Evolutionary conservation across 2,329 filamentous ascomycete species (phyloP).

Genomic region (Emericellopsis atlantica): DNA sequence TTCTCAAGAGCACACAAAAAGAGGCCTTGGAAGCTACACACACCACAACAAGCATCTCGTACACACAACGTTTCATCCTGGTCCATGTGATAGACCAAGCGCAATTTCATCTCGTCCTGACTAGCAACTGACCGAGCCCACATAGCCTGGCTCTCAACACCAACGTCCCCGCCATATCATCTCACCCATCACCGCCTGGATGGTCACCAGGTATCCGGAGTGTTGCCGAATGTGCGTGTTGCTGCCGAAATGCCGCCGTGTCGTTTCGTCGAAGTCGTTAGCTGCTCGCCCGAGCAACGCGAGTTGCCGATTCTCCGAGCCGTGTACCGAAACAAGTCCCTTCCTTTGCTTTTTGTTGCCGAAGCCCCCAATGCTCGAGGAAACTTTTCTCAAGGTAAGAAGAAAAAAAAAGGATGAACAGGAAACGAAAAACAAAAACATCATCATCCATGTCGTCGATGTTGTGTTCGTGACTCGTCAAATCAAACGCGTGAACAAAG

Average conservation of each 20-base stretch:
- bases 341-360: too few species aligned
- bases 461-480: constrained; percentile 2
- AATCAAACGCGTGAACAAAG: constrained; percentile 12
- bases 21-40: constrained; percentile 5
- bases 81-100: constrained; percentile 11
- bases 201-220: not conserved
- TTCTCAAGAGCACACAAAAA: too few species aligned
- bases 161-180: not conserved
- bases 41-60: not conserved
- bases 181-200: not conserved
- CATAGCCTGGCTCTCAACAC: not conserved
- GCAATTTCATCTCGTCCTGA: constrained; percentile 22
- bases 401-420: constrained; percentile 2
- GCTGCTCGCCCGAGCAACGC: constrained; percentile 4
- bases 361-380: not conserved
- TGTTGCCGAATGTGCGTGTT: not conserved
- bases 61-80: not conserved
- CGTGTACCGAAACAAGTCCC: not conserved
- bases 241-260: not conserved
- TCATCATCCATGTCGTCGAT: not conserved
- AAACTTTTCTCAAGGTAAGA: not conserved
- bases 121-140: constrained; percentile 17
- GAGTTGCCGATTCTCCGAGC: constrained; percentile 2
- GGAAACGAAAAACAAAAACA: constrained; percentile 1
- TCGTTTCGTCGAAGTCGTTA: not conserved